Base-by-base conservation (phyloP, 73 alveolate species). In the Stentor coeruleus region DNA sequence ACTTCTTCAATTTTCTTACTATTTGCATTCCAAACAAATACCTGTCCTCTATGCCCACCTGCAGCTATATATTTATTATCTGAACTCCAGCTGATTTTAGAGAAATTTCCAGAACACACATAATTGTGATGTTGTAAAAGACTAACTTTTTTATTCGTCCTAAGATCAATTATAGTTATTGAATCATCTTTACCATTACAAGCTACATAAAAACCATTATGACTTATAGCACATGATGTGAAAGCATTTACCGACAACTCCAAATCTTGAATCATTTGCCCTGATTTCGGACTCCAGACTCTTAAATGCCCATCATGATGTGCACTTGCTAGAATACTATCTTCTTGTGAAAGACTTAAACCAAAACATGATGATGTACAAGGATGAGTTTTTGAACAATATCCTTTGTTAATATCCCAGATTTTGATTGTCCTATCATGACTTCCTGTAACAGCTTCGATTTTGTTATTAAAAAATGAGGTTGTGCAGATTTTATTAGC, bases 401-500 rank as follows among this genome's bases (percentile, higher is more conserved):
- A 38, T 77, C 95, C 95, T 38, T 82, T 90, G 38, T 76, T 88
- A 38, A 83, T 72, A 84, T 94, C 97, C 98, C 98, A 92, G 37
- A 88, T 4, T 77, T 87, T 85, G 35, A 94, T 92, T 1, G 95
- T 92, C 82, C 96, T 82, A 85, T 94, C 98, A 35, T 90, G 77
- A 28, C 94, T 84, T 3, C 96, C 97, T 59, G 97, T 94, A 37
- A 91, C 84, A 35, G 91, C 57, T 38, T 74, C 55, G 85, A 89
- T 87, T 37, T 84, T 88, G 39, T 95, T 82, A 84, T 85, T 84
- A 39, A 91, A 83, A 60, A 91, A 83, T 76, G 80, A 82, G 36
- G 91, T 88, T 4, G 95, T 49, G 87, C 89, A 92, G 73, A 94
- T 87, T 40, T 90, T 89, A 84, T 92, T 97, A 55, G 88, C 91